Base-by-base conservation (phyloP, 306 rosid genomes). In the Fagus crenata region DNA sequence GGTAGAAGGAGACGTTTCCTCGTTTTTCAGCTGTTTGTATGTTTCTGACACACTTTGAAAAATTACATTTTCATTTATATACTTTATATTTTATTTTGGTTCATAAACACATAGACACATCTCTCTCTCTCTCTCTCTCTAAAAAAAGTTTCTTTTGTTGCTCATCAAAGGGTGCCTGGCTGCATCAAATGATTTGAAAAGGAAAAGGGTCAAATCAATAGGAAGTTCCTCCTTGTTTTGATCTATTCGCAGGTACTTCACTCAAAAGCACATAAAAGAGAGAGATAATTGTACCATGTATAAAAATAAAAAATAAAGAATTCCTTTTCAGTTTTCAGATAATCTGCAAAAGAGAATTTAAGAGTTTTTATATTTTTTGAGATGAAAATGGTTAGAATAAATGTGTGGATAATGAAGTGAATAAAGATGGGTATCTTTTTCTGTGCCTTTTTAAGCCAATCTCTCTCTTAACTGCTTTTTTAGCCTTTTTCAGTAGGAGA, bases 1-100 rank as follows among this genome's bases (percentile, higher is more conserved):
- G 77, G 88, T 77, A 81, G 97, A 92, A 88, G 96, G 53, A 89
- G 93, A 92, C 93, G 87, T 90, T 88, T 92, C 90, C 97, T 92
- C 94, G 89, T 90, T 86, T 86, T 85, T 83, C 93, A 78, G 83
- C 89, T 83, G 84, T 78, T 77, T 75, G 88, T 87, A 84, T 84
- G 89, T 83, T 46, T 90, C 90, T 86, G 81, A 84, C 88, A 89
- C 71, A 68, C 78, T 76, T 84, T 55, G 63, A 84, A 64, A 68
- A 64, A 68, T 86, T 59, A 39, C 79, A 74, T 64, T 77, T 77
- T 75, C 78, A 78, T 83, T 22, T 22, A 22, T 22, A 22, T 22
- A 22, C 28, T 22, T 22, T 71, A 51, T 70, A 77, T 67, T 49
- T 9, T 77, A 78, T 58, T 28, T 65, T 75, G 73, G 49, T 58